Conservation (phyloP, 2,329 filamentous ascomycete genomes). For the Trichoderma koningiopsis region DNA sequence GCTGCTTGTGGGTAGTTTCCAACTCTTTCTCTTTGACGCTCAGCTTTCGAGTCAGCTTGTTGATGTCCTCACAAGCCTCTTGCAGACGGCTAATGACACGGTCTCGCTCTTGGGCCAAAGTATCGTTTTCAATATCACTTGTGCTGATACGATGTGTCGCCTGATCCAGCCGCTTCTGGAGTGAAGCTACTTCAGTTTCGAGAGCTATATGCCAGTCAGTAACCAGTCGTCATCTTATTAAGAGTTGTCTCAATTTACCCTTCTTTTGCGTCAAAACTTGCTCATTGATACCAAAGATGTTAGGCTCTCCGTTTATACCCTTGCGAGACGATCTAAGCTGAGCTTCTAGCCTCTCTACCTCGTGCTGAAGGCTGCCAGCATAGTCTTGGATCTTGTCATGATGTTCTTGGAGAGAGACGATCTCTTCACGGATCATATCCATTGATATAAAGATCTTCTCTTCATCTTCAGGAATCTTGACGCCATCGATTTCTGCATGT, state of each 20-base stretch:
- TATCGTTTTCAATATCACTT: constrained; percentile 65
- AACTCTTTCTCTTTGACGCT: constrained; percentile 47
- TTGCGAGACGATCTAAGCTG: constrained; percentile 52
- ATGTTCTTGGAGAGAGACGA: constrained; percentile 57
- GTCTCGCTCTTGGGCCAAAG: constrained; percentile 65
- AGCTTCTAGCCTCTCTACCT: constrained; percentile 53
- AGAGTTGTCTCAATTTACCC: constrained; percentile 46
- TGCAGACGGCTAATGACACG: constrained; percentile 64
- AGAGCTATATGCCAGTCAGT: constrained; percentile 47
- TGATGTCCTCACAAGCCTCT: constrained; percentile 61
- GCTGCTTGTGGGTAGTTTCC: constrained; percentile 45
- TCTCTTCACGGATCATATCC: constrained; percentile 63
- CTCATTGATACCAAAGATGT: constrained; percentile 48
- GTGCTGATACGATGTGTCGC: constrained; percentile 63
- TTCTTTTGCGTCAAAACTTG: constrained; percentile 56
- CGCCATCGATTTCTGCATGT: constrained; percentile 53
- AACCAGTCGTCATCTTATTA: constrained; percentile 2
- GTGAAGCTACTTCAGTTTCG: constrained; percentile 59
- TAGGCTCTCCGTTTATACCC: constrained; percentile 44
- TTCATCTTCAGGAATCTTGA: constrained; percentile 56
- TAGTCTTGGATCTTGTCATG: constrained; percentile 59
- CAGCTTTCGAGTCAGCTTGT: constrained; percentile 49
- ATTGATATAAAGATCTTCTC: constrained; percentile 62
- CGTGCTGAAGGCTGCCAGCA: constrained; percentile 54
- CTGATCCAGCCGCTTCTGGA: constrained; percentile 64